Base-by-base conservation (phyloP, 1,284 basidiomycete genomes). In the Ganoderma lucidum region DNA sequence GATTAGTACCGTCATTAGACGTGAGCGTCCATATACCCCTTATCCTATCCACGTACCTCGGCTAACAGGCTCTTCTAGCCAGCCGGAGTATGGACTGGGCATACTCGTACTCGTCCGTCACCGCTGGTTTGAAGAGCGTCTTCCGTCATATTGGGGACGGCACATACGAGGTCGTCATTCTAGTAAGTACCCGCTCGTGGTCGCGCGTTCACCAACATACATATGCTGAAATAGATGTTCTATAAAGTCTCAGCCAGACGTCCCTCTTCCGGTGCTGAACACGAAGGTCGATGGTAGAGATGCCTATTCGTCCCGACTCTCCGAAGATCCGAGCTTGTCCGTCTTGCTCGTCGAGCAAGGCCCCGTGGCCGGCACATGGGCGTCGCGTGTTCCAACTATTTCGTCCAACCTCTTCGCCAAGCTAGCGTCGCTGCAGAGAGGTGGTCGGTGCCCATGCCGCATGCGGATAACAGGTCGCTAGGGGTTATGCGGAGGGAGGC, bases 281-380 rank as follows among this genome's bases (percentile, higher is more conserved):
- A 75, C 74, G 0, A 69, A 68, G 32, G 64, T 77, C 1, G 74
- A 79, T 45, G 79, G 78, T 0, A 48, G 62, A 3, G 71, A 71
- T n/a, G 81, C 35, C 5, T 37, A 6, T 28, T 35, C 56, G 61
- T 59, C 77, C 41, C 74, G 81, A 4, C 75, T 83, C 19, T 76
- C 75, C 56, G 78, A 77, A 30, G 74, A 78, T 55, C 70, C 76
- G 0, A 62, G 65, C 10, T 67, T 71, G 15, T 70, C 71, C 0
- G 81, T 82, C 1, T 74, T 83, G 5, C 73, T 83, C 44, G 63
- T 82, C 28, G 81, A 81, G 73, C 77, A 78, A 6, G 82, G 83
- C 3, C 71, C 74, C 8, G 76, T 77, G 28, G 74, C 72, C 5
- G 77, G 83, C 58, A 75, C 78, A 1, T 84, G 79, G 80, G 65